These are phyloP conservation scores for Saturnispora sanitii DNA, from an alignment of 805 yeast species.

Conservation along the genomic window DNA sequence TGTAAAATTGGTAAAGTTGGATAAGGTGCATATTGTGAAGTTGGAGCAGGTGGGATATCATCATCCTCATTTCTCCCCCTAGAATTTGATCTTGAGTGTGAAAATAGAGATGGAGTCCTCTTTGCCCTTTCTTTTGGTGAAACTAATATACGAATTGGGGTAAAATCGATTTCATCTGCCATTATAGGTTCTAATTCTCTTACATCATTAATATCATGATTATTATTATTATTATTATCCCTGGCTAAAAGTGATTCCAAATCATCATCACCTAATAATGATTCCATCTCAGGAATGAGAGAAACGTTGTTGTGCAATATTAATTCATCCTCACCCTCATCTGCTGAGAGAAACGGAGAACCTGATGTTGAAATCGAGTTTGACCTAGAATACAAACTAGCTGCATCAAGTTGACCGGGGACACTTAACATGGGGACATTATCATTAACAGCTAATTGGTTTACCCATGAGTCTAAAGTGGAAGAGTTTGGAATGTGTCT, in stretches of 20 bases:
- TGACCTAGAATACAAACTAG: not conserved
- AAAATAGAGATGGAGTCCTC: conserved; percentile 4
- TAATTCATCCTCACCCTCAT: conserved; percentile 3
- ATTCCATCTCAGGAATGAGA: conserved; percentile 1
- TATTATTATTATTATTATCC: not conserved
- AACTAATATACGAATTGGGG: conserved; percentile 1
- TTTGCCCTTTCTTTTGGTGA: conserved; percentile 6
- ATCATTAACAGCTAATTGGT: not conserved
- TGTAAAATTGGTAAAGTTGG: not conserved
- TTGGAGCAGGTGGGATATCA: not conserved
- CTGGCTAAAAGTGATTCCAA: not conserved
- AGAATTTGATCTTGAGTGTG: conserved; percentile 2
- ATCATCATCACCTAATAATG: conserved; percentile 6
- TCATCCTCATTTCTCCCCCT: not conserved
- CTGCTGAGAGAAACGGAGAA: conserved; percentile 4
- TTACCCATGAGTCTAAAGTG: no score
- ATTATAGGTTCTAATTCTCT: not conserved
- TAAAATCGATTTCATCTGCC: not conserved
- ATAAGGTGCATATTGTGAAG: not conserved
- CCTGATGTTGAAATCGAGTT: not conserved
- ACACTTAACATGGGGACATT: not conserved
- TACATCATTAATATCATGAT: not conserved
- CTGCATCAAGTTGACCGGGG: not conserved
- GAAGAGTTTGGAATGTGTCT: no score
- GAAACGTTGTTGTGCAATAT: not conserved